Evolutionary conservation across 768 basidiomycete genomes (phyloP).

Genomic region (Collybia sordida): DNA sequence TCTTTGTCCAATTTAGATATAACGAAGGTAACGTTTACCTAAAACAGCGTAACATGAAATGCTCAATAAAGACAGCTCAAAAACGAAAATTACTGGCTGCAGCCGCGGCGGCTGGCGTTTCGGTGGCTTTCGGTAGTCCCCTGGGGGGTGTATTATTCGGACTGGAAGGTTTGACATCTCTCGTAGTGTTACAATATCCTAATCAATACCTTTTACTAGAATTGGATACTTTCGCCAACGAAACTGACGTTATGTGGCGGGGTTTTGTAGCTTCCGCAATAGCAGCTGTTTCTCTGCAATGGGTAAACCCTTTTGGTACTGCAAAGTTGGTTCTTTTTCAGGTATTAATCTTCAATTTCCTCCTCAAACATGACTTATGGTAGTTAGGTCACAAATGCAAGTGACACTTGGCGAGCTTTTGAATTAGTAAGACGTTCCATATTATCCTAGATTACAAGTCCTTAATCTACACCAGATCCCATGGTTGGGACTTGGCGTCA

Average conservation of each 20-base stretch:
- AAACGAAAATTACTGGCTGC: slow-evolving; percentile 81
- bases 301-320: slow-evolving; percentile 84
- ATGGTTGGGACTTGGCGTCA: slow-evolving; percentile 63
- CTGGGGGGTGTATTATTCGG: slow-evolving; percentile 86
- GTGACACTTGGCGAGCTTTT: slow-evolving; percentile 68
- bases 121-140: slow-evolving; percentile 87
- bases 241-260: slow-evolving; percentile 79
- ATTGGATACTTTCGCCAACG: slow-evolving; percentile 65
- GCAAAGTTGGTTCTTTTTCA: slow-evolving; percentile 82
- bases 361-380: not conserved
- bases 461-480: slow-evolving; percentile 48
- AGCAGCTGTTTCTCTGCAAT: slow-evolving; percentile 81
- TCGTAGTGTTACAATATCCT: not conserved
- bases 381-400: slow-evolving; percentile 52
- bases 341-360: slow-evolving; percentile 27
- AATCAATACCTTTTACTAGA: slow-evolving; percentile 32
- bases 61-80: slow-evolving; percentile 46
- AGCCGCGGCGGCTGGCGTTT: slow-evolving; percentile 83
- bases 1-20: slow-evolving; percentile 68
- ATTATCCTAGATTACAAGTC: not conserved
- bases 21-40: slow-evolving; percentile 62
- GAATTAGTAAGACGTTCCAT: slow-evolving; percentile 56
- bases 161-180: slow-evolving; percentile 53
- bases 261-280: slow-evolving; percentile 90
- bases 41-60: not conserved